phyloP scores from a whole-genome alignment of 2,329 filamentous ascomycete species.

The Stagonosporopsis vannaccii region DNA sequence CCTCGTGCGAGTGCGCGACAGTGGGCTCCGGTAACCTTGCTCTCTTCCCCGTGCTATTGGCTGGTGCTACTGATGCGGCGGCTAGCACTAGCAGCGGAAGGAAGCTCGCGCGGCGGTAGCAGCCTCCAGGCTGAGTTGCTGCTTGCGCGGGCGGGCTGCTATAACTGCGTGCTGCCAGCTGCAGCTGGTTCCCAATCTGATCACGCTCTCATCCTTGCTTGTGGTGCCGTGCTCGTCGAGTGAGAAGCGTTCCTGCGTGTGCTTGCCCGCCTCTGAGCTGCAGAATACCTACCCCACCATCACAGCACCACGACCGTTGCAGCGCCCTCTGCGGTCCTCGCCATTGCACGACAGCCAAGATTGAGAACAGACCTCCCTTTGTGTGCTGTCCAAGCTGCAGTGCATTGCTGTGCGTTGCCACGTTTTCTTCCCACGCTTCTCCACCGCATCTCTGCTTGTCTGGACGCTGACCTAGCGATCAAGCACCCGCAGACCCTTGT shows the following conservation, averaged over 20 bases:
- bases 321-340: slow-evolving; percentile 15
- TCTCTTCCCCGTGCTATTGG: slow-evolving; percentile 8
- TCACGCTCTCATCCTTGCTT: slow-evolving; percentile 16
- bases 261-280: slow-evolving; percentile 15
- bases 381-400: slow-evolving; percentile 11
- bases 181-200: slow-evolving; percentile 8
- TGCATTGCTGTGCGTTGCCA: slow-evolving; percentile 18
- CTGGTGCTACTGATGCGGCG: slow-evolving; percentile 18
- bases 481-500: slow-evolving; percentile 22
- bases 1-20: slow-evolving; percentile 18
- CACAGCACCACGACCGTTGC: slow-evolving; percentile 17
- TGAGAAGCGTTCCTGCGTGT: slow-evolving; percentile 19
- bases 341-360: slow-evolving; percentile 26
- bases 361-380: slow-evolving; percentile 9
- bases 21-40: slow-evolving; percentile 12
- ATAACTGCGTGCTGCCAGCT: slow-evolving; percentile 18
- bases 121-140: slow-evolving; percentile 13
- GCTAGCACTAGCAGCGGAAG: slow-evolving; percentile 21
- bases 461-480: slow-evolving; percentile 27
- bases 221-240: slow-evolving; percentile 17
- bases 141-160: slow-evolving; percentile 6
- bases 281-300: slow-evolving; percentile 28
- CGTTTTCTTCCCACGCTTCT: slow-evolving; percentile 9
- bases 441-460: slow-evolving; percentile 1
- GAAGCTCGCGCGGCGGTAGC: slow-evolving; percentile 22